Conservation (phyloP, 345 rosid species). For the Nasturtium officinale region DNA sequence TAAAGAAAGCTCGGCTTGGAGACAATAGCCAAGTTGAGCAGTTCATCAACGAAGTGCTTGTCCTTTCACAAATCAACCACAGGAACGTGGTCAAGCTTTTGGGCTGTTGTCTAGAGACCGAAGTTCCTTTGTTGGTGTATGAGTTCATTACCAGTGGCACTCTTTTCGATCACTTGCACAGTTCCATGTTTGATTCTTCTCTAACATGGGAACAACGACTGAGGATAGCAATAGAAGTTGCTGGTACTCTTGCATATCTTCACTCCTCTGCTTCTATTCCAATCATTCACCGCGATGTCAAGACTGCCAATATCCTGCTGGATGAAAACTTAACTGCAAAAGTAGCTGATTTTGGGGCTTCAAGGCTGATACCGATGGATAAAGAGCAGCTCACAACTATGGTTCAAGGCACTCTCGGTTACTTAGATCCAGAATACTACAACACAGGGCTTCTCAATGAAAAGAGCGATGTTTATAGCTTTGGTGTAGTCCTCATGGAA, state of each 20-base stretch:
- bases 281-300: slow-evolving; percentile 49
- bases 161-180: slow-evolving; percentile 41
- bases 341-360: slow-evolving; percentile 49
- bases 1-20: slow-evolving; percentile 45
- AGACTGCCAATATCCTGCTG: slow-evolving; percentile 48
- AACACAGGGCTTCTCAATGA: slow-evolving; percentile 31
- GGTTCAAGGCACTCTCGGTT: slow-evolving; percentile 52
- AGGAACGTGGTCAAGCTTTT: slow-evolving; percentile 45
- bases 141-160: slow-evolving; percentile 39
- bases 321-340: slow-evolving; percentile 24
- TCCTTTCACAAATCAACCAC: slow-evolving; percentile 52
- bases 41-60: slow-evolving; percentile 45
- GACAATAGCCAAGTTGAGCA: slow-evolving; percentile 45
- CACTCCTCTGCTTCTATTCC: slow-evolving; percentile 46
- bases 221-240: slow-evolving; percentile 43
- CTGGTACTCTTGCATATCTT: slow-evolving; percentile 43
- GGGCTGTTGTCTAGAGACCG: slow-evolving; percentile 50
- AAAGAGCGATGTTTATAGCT: slow-evolving; percentile 57
- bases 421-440: slow-evolving; percentile 50
- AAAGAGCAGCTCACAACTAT: slow-evolving; percentile 40
- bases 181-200: background rate
- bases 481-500: slow-evolving; percentile 50
- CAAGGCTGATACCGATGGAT: slow-evolving; percentile 46
- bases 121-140: slow-evolving; percentile 48
- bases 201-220: slow-evolving; percentile 42